Percentiles rank a stretch among this genome's conserved stretches.
These are phyloP conservation scores for Cyberlindnera lachancei DNA, from an alignment of 805 yeast genomes.

Conservation along the genomic window DNA sequence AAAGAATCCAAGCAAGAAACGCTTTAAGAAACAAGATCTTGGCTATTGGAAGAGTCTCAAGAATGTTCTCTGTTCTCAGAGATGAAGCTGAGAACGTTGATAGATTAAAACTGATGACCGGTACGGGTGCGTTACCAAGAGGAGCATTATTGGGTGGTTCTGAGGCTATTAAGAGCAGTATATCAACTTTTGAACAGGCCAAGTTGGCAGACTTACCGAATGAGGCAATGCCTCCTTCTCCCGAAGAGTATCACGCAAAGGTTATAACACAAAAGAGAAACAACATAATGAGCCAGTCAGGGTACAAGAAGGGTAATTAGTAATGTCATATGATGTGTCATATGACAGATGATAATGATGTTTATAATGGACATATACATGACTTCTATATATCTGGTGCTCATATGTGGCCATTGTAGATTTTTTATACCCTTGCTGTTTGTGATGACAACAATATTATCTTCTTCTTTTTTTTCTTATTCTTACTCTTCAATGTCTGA, in stretches of 20 bases:
- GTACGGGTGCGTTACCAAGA: conserved; percentile 69
- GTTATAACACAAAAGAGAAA: too few species aligned
- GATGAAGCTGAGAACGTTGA: conserved; percentile 84
- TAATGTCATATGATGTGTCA: too few species aligned
- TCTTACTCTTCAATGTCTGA: background rate
- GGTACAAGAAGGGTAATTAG: too few species aligned
- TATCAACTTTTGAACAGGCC: conserved; percentile 77
- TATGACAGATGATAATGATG: too few species aligned
- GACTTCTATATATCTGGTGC: too few species aligned
- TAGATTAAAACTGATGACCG: conserved; percentile 62
- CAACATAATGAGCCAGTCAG: too few species aligned
- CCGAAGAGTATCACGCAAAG: conserved; percentile 46
- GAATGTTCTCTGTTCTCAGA: conserved; percentile 84
- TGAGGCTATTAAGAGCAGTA: conserved; percentile 65
- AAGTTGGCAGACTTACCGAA: conserved; percentile 69
- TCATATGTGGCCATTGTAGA: too few species aligned
- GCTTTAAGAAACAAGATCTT: conserved; percentile 79
- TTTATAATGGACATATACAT: too few species aligned
- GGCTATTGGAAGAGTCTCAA: conserved; percentile 93
- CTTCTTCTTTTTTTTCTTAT: conserved; percentile 1
- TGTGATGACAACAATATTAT: background rate
- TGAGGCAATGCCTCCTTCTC: conserved; percentile 83
- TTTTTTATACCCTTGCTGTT: background rate
- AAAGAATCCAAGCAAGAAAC: conserved; percentile 24
- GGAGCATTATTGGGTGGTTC: conserved; percentile 81